Base-by-base conservation (phyloP, 176 grass and related monocot genomes). In the Paspalum vaginatum region DNA sequence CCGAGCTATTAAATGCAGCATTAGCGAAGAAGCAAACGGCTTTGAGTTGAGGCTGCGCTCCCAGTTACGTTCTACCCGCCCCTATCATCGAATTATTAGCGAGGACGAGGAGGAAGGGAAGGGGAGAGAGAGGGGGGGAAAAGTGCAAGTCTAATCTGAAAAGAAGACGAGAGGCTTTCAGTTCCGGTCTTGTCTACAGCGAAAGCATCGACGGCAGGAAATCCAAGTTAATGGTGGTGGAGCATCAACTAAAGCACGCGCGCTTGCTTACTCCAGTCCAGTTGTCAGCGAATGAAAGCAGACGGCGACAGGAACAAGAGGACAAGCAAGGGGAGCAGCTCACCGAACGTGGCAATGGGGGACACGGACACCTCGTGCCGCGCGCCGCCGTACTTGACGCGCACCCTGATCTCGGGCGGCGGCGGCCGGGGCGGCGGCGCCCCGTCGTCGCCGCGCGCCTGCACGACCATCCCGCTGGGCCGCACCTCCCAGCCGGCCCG, bases 331-430 rank as follows among this genome's bases (percentile, higher is more conserved):
- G 27, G 8, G 60, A 11, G 24, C 14, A 52, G 69, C 92, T 94
- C 70, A 98, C 95, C 92, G 54, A 94, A 94, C 9, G 95, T 92
- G n/a, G 95, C 88, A 70, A 94, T 76, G 84, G 92, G 92, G 62
- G 88, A 93, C 57, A 98, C 83, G 72, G 88, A 72, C 45, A 98
- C 84, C 82, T 98, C 95, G 77, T 89, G 83, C 68, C 78, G 70
- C 15, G 49, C 83, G 20, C 20, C 80, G 83, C 90, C 87, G 69
- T 89, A 87, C 63, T 83, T 75, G 72, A 98, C 86, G 40, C 83
- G 86, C 68, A 98, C 85, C 55, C 42, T 91, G 61, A 98, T 88
- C 89, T 74, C 88, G 77, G 81, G 86, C 81, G 74, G 80, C 62
- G 91, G 87, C 85, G 83, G 83, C 49, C 83, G 79, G 62, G 24